These are phyloP conservation scores for Camellia japonica DNA, from an alignment of 148 eudicot species.

Conservation along the genomic window DNA sequence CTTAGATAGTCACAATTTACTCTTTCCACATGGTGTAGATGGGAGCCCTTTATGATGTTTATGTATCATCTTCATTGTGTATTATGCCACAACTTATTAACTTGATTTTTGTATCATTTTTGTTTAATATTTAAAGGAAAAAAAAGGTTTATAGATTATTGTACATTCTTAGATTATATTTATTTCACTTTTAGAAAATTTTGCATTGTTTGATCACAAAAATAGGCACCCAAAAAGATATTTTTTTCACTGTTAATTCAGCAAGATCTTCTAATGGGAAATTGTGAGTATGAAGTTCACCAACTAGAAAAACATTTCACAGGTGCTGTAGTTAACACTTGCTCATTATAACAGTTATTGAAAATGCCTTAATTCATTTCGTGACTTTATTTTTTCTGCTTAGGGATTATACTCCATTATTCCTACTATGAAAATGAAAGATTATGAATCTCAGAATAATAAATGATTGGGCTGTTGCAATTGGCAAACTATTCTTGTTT, in stretches of 20 bases:
- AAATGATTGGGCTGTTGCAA: background rate
- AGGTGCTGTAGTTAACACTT: background rate
- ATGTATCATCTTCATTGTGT: background rate
- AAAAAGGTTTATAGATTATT: too few species aligned
- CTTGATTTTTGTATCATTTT: background rate
- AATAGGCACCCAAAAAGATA: background rate
- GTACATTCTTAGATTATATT: too few species aligned
- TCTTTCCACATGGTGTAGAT: too few species aligned
- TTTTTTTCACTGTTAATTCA: background rate
- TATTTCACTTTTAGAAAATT: too few species aligned
- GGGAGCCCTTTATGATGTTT: too few species aligned
- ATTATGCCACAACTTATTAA: background rate
- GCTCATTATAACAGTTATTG: background rate
- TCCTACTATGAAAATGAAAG: background rate
- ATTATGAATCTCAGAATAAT: background rate
- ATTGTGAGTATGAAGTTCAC: background rate
- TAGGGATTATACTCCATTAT: background rate
- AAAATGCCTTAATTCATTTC: background rate
- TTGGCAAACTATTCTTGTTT: too few species aligned
- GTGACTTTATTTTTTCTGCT: background rate
- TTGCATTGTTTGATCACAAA: background rate
- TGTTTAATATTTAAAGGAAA: too few species aligned
- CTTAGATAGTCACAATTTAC: too few species aligned
- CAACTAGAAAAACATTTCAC: background rate
- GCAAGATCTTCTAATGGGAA: background rate